These are phyloP conservation scores for Flaveria floridana DNA, from an alignment of 140 eudicot genomes.

Conservation along the genomic window DNA sequence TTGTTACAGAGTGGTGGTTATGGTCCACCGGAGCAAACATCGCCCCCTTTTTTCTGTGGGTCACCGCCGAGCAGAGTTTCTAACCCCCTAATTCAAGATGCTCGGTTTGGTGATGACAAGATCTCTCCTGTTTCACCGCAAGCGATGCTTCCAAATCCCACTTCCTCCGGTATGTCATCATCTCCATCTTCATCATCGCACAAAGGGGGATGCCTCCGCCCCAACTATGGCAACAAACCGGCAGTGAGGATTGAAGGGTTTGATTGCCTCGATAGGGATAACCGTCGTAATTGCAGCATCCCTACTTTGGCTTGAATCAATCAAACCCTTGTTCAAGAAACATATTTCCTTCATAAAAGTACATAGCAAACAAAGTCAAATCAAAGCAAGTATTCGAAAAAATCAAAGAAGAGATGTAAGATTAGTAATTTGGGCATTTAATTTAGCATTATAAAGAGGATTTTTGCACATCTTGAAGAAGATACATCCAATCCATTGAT, in stretches of 20 bases:
- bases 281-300: slow-evolving; percentile 82
- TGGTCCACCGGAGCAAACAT: slow-evolving; percentile 55
- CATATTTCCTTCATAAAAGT: slow-evolving; percentile 27
- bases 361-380: slow-evolving; percentile 34
- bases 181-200: slow-evolving; percentile 64
- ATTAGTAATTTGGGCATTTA: slow-evolving; percentile 20
- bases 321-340: slow-evolving; percentile 4
- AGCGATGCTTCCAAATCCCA: slow-evolving; percentile 52
- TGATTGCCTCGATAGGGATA: slow-evolving; percentile 86
- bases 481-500: slow-evolving; percentile 25
- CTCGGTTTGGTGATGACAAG: slow-evolving; percentile 76
- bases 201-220: slow-evolving; percentile 63
- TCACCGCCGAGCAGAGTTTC: slow-evolving; percentile 97
- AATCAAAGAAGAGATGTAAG: slow-evolving; percentile 8
- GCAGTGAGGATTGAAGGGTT: slow-evolving; percentile 91
- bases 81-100: slow-evolving; percentile 92
- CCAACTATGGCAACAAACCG: slow-evolving; percentile 77
- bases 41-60: slow-evolving; percentile 96
- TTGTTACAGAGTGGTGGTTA: slow-evolving; percentile 57
- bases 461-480: slow-evolving; percentile 44
- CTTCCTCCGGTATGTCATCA: slow-evolving; percentile 38
- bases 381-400: slow-evolving; percentile 19
- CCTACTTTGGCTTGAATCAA: slow-evolving; percentile 68
- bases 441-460: slow-evolving; percentile 34
- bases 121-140: slow-evolving; percentile 36